Percentiles rank a stretch among this genome's conserved stretches.
Evolutionary conservation across 768 basidiomycete species (phyloP).

Genomic region (Mrakia gelida): DNA sequence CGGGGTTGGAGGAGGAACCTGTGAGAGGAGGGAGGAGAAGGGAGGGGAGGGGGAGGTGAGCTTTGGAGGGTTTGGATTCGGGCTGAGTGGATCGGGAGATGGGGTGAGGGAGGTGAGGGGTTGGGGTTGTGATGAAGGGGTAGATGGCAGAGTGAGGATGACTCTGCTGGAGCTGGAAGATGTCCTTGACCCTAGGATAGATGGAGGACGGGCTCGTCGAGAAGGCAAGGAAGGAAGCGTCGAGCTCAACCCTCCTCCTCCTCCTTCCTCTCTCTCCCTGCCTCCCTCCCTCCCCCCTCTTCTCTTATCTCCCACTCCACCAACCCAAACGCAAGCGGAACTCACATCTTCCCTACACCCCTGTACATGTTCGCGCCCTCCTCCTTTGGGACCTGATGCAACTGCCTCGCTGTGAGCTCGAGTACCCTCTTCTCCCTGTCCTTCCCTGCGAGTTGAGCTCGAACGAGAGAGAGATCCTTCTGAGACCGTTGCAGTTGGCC

Average conservation of each 20-base stretch:
- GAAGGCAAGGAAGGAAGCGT: not conserved
- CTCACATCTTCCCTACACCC: constrained; percentile 92
- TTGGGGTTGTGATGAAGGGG: no score
- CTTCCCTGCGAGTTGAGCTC: constrained; percentile 71
- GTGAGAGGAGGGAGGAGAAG: constrained; percentile 3
- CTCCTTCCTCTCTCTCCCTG: not conserved
- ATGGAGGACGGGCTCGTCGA: no score
- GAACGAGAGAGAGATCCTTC: constrained; percentile 64
- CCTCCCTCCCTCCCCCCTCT: not conserved
- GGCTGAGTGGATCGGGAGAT: not conserved
- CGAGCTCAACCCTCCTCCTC: not conserved
- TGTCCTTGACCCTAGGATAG: no score
- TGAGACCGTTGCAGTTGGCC: constrained; percentile 71
- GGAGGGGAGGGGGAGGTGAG: not conserved
- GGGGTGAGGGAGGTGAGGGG: no score
- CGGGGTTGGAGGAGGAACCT: constrained; percentile 91
- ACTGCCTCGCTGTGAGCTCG: constrained; percentile 81
- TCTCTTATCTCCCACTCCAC: not conserved
- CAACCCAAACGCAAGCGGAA: constrained; percentile 5
- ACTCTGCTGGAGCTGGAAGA: no score
- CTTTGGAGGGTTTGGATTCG: not conserved
- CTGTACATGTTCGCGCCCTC: constrained; percentile 76
- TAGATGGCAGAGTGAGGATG: no score
- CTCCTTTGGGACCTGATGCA: constrained; percentile 56
- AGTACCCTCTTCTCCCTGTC: constrained; percentile 85